Evolutionary conservation across 2,329 filamentous ascomycete genomes (phyloP).

Genomic region (Cladosporium oxysporum): DNA sequence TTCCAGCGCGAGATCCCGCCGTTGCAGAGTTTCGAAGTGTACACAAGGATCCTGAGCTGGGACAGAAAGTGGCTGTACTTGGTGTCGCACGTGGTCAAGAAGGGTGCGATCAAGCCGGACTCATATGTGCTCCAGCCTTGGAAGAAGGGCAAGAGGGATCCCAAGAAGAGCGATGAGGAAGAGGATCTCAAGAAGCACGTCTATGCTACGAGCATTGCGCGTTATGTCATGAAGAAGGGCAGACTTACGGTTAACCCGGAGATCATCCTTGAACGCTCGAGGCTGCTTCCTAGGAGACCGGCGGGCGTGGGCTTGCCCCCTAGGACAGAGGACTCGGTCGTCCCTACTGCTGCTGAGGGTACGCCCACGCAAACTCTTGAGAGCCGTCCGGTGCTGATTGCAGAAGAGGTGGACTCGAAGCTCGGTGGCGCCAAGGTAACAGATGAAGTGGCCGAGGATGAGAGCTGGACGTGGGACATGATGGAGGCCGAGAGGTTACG

Average conservation of each 20-base stretch:
- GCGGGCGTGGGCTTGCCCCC: conserved; percentile 50
- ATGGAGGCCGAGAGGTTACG: conserved; percentile 60
- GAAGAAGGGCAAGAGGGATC: conserved; percentile 38
- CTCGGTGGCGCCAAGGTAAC: conserved; percentile 20
- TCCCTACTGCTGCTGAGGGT: conserved; percentile 20
- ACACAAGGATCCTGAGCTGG: conserved; percentile 16
- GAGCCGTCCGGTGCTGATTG: conserved; percentile 28
- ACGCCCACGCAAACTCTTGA: conserved; percentile 28
- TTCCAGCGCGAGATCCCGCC: conserved; percentile 40
- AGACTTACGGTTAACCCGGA: conserved; percentile 83
- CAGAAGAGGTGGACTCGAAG: conserved; percentile 32
- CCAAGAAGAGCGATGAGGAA: conserved; percentile 32
- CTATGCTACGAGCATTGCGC: conserved; percentile 52
- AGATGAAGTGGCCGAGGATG: conserved; percentile 27
- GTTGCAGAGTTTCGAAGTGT: conserved; percentile 11
- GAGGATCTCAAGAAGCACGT: conserved; percentile 45
- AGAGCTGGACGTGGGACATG: conserved; percentile 61
- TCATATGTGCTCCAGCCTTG: conserved; percentile 19
- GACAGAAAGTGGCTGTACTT: conserved; percentile 31
- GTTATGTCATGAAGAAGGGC: conserved; percentile 55
- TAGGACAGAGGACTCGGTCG: conserved; percentile 27
- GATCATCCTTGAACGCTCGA: conserved; percentile 68
- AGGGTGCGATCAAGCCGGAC: conserved; percentile 44
- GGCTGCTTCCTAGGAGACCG: conserved; percentile 73
- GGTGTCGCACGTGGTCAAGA: conserved; percentile 28